These are phyloP conservation scores for Copromyces sp. DNA, from an alignment of 495 filamentous ascomycete species.

Conservation along the genomic window DNA sequence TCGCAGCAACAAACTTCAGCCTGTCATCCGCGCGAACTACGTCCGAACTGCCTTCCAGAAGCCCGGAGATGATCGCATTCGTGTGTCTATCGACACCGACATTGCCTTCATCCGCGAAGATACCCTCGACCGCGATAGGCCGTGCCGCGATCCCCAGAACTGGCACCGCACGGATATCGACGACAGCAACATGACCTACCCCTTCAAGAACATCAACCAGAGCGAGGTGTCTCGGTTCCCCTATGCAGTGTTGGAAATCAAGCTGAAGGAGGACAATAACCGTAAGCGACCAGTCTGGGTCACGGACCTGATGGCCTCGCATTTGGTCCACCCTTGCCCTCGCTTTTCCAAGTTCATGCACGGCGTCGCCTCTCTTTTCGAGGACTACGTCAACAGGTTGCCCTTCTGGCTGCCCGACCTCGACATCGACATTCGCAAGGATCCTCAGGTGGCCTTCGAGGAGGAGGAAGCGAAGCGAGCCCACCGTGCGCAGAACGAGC, in stretches of 20 bases:
- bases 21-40: constrained; percentile 85
- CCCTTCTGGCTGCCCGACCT: constrained; percentile 91
- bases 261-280: constrained; percentile 56
- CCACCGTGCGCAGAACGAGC: constrained; percentile 72
- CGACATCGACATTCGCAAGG: constrained; percentile 84
- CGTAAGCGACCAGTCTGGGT: constrained; percentile 76
- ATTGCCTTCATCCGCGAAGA: constrained; percentile 92
- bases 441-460: constrained; percentile 83
- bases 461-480: constrained; percentile 76
- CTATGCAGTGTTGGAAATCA: constrained; percentile 85
- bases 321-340: constrained; percentile 79
- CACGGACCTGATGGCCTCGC: constrained; percentile 78
- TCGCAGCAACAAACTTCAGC: constrained; percentile 64
- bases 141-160: constrained; percentile 74
- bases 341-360: constrained; percentile 96
- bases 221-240: constrained; percentile 91
- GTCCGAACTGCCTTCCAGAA: constrained; percentile 94
- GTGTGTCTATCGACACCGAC: constrained; percentile 87
- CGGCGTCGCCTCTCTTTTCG: constrained; percentile 81
- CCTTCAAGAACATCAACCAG: constrained; percentile 73
- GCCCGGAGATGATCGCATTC: constrained; percentile 79
- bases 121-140: constrained; percentile 66
- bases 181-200: constrained; percentile 67
- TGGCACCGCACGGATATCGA: constrained; percentile 95
- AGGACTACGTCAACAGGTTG: constrained; percentile 90